phyloP scores from a whole-genome alignment of 2,329 filamentous ascomycete species.

The Calonectria honghensis region DNA sequence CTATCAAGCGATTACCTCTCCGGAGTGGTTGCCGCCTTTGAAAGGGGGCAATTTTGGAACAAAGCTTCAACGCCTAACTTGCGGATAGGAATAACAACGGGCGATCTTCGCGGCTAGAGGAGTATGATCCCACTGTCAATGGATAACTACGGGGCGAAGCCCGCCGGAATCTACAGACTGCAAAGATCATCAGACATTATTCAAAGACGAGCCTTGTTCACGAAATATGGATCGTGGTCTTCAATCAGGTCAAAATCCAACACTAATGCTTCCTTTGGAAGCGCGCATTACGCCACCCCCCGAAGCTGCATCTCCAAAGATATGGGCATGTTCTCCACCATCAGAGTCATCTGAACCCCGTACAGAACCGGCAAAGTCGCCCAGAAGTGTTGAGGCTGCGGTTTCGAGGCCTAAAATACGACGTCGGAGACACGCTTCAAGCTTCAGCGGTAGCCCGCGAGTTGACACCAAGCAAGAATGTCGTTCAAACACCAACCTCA shows the following conservation, averaged over 20 bases:
- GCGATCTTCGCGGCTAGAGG: constrained; percentile 39
- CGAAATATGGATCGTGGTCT: constrained; percentile 44
- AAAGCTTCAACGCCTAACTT: constrained; percentile 46
- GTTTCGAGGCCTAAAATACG: constrained; percentile 25
- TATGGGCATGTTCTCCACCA: constrained; percentile 32
- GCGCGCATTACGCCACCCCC: constrained; percentile 46
- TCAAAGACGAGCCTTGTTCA: constrained; percentile 31
- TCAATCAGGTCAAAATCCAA: constrained; percentile 37
- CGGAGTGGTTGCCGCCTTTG: constrained; percentile 49
- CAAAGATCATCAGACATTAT: constrained; percentile 29
- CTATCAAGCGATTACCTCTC: constrained; percentile 20
- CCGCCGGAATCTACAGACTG: constrained; percentile 16
- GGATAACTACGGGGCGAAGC: constrained; percentile 45
- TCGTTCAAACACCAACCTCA: constrained; percentile 39
- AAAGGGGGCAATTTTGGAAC: constrained; percentile 40
- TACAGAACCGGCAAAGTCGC: constrained; percentile 34
- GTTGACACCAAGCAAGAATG: constrained; percentile 33
- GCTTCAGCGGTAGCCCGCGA: constrained; percentile 27
- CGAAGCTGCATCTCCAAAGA: constrained; percentile 43
- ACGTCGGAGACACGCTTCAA: constrained; percentile 43
- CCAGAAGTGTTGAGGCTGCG: constrained; percentile 14
- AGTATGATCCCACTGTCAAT: constrained; percentile 22
- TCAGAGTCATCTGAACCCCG: constrained; percentile 38
- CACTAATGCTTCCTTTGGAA: constrained; percentile 45
- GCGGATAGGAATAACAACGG: constrained; percentile 36